Conservation (phyloP, 306 rosid genomes). For the Lotus japonicus region DNA sequence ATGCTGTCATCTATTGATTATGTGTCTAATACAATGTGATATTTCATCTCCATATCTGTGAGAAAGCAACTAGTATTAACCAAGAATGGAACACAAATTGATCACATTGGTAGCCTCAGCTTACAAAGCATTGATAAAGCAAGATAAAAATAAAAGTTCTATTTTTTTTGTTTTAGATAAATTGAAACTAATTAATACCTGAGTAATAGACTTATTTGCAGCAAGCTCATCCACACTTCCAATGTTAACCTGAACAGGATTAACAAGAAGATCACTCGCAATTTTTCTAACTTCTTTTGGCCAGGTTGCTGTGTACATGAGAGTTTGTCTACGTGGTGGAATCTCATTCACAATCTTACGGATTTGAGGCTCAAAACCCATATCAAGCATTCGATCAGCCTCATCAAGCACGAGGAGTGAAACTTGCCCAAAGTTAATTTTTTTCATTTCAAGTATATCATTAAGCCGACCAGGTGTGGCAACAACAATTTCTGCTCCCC, state of each 20-base stretch:
- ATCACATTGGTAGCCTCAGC: not conserved
- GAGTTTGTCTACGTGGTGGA: conserved; percentile 93
- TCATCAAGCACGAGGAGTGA: conserved; percentile 98
- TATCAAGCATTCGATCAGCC: conserved; percentile 99
- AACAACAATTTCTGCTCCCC: conserved; percentile 95
- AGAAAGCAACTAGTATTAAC: not conserved
- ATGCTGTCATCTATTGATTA: not conserved
- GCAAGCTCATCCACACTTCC: conserved; percentile 94
- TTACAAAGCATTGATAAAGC: conserved; percentile 4
- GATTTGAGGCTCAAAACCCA: conserved; percentile 99
- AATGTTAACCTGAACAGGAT: conserved; percentile 96
- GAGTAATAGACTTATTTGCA: conserved; percentile 95
- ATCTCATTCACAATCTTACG: conserved; percentile 96
- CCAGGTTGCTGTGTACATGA: conserved; percentile 99
- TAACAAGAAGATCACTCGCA: conserved; percentile 88
- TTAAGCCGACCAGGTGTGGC: conserved; percentile 99
- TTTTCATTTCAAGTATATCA: conserved; percentile 94
- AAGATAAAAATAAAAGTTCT: not conserved
- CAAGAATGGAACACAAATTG: not conserved
- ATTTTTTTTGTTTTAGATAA: not conserved
- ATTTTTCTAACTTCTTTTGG: conserved; percentile 99
- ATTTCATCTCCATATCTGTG: not conserved
- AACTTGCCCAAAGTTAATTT: conserved; percentile 77
- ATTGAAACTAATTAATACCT: conserved; percentile 39
- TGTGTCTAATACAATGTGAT: not conserved